phyloP scores from a whole-genome alignment of 1,139 yeast genomes.

The Arxiozyma slooffiae region DNA sequence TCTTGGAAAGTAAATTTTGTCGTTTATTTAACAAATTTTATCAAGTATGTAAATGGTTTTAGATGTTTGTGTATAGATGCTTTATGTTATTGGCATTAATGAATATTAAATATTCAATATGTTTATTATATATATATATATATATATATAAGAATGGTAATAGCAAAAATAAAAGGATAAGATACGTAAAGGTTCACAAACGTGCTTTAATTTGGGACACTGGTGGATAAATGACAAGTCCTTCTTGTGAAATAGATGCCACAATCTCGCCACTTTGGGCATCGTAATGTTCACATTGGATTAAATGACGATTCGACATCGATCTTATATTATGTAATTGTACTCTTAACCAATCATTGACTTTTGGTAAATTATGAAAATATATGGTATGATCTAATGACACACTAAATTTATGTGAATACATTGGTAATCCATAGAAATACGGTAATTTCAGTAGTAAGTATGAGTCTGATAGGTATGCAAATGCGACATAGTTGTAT shows the following conservation, averaged over 20 bases:
- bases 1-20: too few relatives aligned
- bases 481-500: conserved; percentile 51
- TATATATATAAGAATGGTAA: too few relatives aligned
- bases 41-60: too few relatives aligned
- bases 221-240: conserved; percentile 34
- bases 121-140: neutral
- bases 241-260: conserved; percentile 63
- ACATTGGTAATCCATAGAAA: conserved; percentile 35
- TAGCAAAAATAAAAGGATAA: neutral
- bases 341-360: conserved; percentile 46
- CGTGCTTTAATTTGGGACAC: neutral
- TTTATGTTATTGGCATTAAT: too few relatives aligned
- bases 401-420: conserved; percentile 41
- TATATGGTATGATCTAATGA: conserved; percentile 61
- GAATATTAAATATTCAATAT: too few relatives aligned
- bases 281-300: conserved; percentile 49
- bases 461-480: conserved; percentile 53
- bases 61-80: too few relatives aligned
- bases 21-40: too few relatives aligned
- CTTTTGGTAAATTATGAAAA: conserved; percentile 49
- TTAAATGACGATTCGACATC: conserved; percentile 45
- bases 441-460: conserved; percentile 43
- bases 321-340: conserved; percentile 44
- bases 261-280: conserved; percentile 43
- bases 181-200: neutral